A percentile compares a stretch with the other conserved stretches of the same genome.
phyloP scores from a whole-genome alignment of 305 asterid genomes.

The Fraxinus paxiana region DNA sequence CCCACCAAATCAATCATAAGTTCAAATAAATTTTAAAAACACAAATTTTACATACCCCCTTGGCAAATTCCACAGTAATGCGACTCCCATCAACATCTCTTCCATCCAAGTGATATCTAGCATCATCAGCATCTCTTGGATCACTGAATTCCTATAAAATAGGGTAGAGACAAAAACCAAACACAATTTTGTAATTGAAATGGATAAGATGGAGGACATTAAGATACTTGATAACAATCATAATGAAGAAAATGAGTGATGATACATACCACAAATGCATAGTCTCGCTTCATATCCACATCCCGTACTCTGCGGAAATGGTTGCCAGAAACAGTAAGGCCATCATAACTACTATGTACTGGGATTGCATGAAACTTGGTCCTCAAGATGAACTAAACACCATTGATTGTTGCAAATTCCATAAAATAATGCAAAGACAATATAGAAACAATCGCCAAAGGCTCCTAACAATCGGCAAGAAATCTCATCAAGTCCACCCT shows the following conservation, averaged over 20 bases:
- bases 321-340: constrained; percentile 99
- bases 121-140: constrained; percentile 98
- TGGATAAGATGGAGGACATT: neutral
- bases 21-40: neutral
- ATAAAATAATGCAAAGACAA: constrained; percentile 87
- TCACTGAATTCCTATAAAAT: constrained; percentile 76
- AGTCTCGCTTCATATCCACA: constrained; percentile 99
- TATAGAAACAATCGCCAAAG: constrained; percentile 88
- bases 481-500: constrained; percentile 85
- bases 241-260: constrained; percentile 1
- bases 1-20: neutral
- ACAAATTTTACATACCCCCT: constrained; percentile 59
- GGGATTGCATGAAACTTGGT: constrained; percentile 84
- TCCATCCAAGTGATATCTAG: constrained; percentile 72
- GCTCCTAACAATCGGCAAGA: constrained; percentile 85
- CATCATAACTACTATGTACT: constrained; percentile 90
- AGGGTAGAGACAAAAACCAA: constrained; percentile 21
- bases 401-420: constrained; percentile 95
- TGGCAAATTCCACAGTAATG: constrained; percentile 82
- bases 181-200: constrained; percentile 19
- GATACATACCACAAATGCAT: constrained; percentile 88
- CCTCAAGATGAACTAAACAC: constrained; percentile 96
- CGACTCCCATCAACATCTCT: constrained; percentile 93
- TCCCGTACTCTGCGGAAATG: constrained; percentile 99
- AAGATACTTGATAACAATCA: neutral